Evolutionary conservation across 306 rosid genomes (phyloP), one percentile per base, ranked within the genome.

Genomic region (Oemleria cerasiformis): DNA sequence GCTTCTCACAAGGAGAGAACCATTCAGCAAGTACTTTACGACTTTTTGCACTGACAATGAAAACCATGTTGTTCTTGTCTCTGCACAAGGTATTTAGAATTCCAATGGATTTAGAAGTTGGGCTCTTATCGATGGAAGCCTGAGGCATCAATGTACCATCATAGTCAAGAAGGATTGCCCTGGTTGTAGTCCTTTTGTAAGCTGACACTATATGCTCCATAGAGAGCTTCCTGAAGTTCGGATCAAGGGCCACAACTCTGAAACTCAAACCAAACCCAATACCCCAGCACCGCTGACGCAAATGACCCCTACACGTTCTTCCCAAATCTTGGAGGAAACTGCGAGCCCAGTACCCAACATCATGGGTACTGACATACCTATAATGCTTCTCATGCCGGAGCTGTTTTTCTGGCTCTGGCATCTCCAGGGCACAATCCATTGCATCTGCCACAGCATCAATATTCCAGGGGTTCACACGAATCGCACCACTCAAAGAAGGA

Each of bases 301-400:
- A 82, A 65, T 92, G 97, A 42, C 90, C 97, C 47, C 82, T 75
- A 68, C 97, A 92, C 2, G 92, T 79, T 80, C 96, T 84, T 79
- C 83, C 94, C 86, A 92, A 76, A 80, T 92, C 97, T 45, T 79
- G 90, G 36, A 89, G 79, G 82, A 92, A 92, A 75, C 97, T 92
- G 3, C 83, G 94, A 45, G 97, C 97, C 97, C 97, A 92, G 55
- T 92, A 92, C 38, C 88, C 96, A 5, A 92, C 93, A 67, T 92
- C 96, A 70, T 92, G 97, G 3, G 96, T 87, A 54, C 97, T 92
- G 45, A 92, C 96, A 84, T 92, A 92, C 70, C 83, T 83, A 68
- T 86, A 92, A 83, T 92, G 97, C 80, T 92, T 92, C 84, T 92
- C 97, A 77, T 92, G 97, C 66, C 97, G 84, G 12, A 92, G 88